Evolutionary conservation across 345 rosid species (phyloP).

Genomic region (Populus simonii): DNA sequence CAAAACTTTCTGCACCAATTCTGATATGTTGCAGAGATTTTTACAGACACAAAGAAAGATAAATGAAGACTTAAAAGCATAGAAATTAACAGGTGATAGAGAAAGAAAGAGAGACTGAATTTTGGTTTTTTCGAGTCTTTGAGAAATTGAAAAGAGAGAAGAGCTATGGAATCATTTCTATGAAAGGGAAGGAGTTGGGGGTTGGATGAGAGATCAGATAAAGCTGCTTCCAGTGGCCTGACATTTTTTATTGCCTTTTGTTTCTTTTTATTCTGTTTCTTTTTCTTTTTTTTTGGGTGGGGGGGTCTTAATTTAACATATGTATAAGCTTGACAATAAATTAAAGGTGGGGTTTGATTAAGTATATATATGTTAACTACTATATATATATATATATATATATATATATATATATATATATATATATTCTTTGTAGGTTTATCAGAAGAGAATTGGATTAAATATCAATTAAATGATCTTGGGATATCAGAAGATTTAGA

Average conservation of each 20-base stretch:
- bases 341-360: conserved; percentile 16
- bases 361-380: not conserved
- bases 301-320: not conserved
- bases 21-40: conserved; percentile 31
- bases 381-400: not conserved
- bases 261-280: not conserved
- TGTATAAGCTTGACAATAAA: not conserved
- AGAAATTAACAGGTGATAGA: conserved; percentile 1
- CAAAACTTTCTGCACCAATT: conserved; percentile 41
- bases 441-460: conserved; percentile 17
- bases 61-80: conserved; percentile 17
- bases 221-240: conserved; percentile 31
- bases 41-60: conserved; percentile 15
- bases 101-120: not conserved
- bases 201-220: conserved; percentile 22
- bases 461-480: not conserved
- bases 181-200: conserved; percentile 19
- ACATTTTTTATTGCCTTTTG: conserved; percentile 26
- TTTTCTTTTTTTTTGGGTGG: not conserved
- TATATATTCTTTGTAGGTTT: not conserved
- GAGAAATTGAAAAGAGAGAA: not conserved
- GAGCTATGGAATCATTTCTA: conserved; percentile 38
- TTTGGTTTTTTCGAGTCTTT: not conserved
- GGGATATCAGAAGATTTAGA: conserved; percentile 6
- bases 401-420: not conserved